Percentiles rank a stretch among this genome's conserved stretches.
Conservation (phyloP, 2,329 filamentous ascomycete species). For the Monilinia polystroma region DNA sequence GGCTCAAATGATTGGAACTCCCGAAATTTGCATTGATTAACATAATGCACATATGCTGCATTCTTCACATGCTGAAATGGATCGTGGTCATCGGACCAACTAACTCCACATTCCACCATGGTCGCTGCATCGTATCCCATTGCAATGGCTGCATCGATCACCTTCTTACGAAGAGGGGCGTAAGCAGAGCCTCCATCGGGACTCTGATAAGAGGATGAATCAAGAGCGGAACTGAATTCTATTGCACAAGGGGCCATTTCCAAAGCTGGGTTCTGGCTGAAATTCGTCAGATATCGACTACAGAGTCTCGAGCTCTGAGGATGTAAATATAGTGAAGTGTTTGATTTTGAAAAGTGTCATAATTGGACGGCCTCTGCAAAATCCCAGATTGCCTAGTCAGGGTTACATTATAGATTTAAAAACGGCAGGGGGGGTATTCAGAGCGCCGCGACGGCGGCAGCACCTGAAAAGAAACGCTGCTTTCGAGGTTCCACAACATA, state of each 20-base stretch:
- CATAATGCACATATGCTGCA: constrained; percentile 12
- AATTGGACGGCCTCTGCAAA: not conserved
- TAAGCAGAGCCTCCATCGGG: constrained; percentile 20
- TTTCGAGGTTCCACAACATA: not conserved
- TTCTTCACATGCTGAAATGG: constrained; percentile 16
- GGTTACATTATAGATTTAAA: not conserved
- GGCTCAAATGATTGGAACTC: constrained; percentile 15
- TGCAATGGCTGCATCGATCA: constrained; percentile 13
- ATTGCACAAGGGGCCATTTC: constrained; percentile 2
- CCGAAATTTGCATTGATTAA: constrained; percentile 14
- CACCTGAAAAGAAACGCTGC: not conserved
- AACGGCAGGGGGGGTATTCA: not conserved
- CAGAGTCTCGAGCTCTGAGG: not conserved
- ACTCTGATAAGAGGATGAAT: constrained; percentile 21
- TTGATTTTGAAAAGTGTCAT: not conserved
- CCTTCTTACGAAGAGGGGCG: constrained; percentile 11
- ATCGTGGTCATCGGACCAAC: constrained; percentile 21
- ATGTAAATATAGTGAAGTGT: not conserved
- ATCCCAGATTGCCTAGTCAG: not conserved
- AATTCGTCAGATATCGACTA: not conserved
- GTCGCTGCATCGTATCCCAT: constrained; percentile 23
- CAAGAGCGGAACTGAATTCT: constrained; percentile 14
- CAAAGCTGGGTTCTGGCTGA: not conserved
- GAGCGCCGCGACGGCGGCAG: constrained; percentile 6
- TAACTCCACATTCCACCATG: constrained; percentile 22